Evolutionary conservation across 352 stramenopile species (phyloP).

Genomic region (Phytophthora aleatoria): DNA sequence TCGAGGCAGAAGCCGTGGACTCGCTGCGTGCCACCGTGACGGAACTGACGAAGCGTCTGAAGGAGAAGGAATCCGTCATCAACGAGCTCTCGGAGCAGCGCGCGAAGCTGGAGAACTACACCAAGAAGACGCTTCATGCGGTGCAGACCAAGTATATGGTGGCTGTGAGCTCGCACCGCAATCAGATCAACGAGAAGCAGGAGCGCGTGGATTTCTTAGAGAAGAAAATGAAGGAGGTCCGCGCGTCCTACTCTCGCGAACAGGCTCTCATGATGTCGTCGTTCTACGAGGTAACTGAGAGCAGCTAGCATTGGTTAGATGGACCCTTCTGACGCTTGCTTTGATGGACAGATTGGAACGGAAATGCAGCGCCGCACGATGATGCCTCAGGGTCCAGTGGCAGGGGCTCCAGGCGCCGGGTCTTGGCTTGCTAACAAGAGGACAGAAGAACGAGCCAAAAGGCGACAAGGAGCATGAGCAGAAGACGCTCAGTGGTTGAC

Average conservation of each 20-base stretch:
- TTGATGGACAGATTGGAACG: constrained; percentile 70
- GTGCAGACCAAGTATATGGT: constrained; percentile 93
- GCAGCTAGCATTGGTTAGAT: background rate
- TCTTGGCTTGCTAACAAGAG: constrained; percentile 87
- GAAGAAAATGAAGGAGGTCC: constrained; percentile 86
- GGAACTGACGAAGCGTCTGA: constrained; percentile 84
- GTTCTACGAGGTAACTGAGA: constrained; percentile 77
- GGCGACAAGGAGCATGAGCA: constrained; percentile 63
- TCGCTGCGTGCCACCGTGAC: constrained; percentile 81
- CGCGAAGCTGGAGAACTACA: constrained; percentile 91
- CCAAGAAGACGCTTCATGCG: constrained; percentile 90
- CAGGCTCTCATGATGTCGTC: constrained; percentile 90
- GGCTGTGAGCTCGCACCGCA: constrained; percentile 85
- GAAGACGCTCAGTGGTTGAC: constrained; percentile 7
- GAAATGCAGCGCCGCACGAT: constrained; percentile 90
- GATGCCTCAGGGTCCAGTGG: constrained; percentile 73
- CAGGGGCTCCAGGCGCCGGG: constrained; percentile 46
- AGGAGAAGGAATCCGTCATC: constrained; percentile 89
- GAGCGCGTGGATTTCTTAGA: constrained; percentile 85
- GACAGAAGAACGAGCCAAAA: constrained; percentile 84
- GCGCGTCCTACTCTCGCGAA: constrained; percentile 80
- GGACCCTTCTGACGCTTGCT: constrained; percentile 4
- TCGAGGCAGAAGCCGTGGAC: constrained; percentile 67
- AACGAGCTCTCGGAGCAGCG: constrained; percentile 88
- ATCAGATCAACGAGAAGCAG: constrained; percentile 88